These are phyloP conservation scores for Albifimbria verrucaria DNA, from an alignment of 2,329 filamentous ascomycete genomes.

Conservation along the genomic window DNA sequence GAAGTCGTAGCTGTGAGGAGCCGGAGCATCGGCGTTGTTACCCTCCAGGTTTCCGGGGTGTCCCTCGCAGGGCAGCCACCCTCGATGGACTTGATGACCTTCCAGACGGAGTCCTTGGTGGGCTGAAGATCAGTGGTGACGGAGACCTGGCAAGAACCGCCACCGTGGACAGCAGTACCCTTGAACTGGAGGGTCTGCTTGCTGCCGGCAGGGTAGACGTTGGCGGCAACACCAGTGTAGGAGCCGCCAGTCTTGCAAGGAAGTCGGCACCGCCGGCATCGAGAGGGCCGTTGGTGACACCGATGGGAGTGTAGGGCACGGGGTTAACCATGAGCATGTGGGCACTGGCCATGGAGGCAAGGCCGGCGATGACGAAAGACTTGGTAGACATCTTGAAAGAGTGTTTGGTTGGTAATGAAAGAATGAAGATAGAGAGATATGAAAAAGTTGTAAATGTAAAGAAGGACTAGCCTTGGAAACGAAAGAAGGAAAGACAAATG, in stretches of 20 bases:
- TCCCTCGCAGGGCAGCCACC: constrained; percentile 27
- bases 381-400: background rate
- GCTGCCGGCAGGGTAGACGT: constrained; percentile 51
- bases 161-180: constrained; percentile 49
- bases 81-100: constrained; percentile 2
- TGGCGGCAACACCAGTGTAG: constrained; percentile 28
- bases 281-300: constrained; percentile 42
- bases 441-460: background rate
- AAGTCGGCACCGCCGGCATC: constrained; percentile 56
- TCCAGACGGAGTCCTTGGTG: constrained; percentile 1
- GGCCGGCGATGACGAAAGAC: background rate
- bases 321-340: background rate
- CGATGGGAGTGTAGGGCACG: background rate
- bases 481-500: background rate
- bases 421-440: background rate
- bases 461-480: background rate
- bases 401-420: background rate
- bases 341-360: background rate
- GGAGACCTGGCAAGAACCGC: constrained; percentile 62
- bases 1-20: constrained; percentile 34
- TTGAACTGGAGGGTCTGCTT: constrained; percentile 49
- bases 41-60: constrained; percentile 10
- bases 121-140: constrained; percentile 50
- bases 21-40: background rate
- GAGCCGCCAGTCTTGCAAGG: constrained; percentile 60